Evolutionary conservation across 805 yeast genomes (phyloP), one percentile per base, ranked within the genome.

Genomic region (Lachancea meyersii): DNA sequence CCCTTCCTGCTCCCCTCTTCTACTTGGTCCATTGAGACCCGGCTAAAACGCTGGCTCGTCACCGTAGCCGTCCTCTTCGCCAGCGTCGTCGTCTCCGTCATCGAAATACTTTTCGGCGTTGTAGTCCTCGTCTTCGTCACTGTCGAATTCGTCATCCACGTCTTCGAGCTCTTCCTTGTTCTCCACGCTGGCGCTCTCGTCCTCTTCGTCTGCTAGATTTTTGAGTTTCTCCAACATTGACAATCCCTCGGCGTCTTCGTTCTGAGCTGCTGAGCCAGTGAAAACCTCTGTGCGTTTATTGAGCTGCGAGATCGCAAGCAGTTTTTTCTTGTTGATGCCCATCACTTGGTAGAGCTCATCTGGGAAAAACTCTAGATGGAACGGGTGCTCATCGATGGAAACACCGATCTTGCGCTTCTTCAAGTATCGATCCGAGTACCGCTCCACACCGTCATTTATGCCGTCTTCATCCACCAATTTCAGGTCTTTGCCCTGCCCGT

Each of bases 361-460:
- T 1, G 97, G 96, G 57, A 87, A 83, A 49, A 85, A 72, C 42
- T 76, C 78, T 7, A 77, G 54, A 43, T 75, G 73, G 58, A 80
- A 86, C 1, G 95, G 94, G 64, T 84, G 88, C 41, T 83, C 88
- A 47, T 80, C 82, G 7, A 82, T 75, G 2, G 89, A 79, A 40
- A 81, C 73, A 1, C 87, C 86, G 13, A 81, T 74, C 54, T 75
- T 78, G 43, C 85, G 74, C 52, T 77, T 79, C 58, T 82, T 82
- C 49, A 81, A 68, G 63, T 85, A 89, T 58, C 71, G 72, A 61
- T 89, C 97, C 2, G 94, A 79, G 58, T 86, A 86, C 53, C 97
- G 72, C 57, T 80, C 77, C 33, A 89, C 74, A 1, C 91, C 88
- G 58, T 86, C 95, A 42, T 71, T 70, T 2, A 70, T 51, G 16